These are phyloP conservation scores for Phyllosticta citriasiana DNA, from an alignment of 2,329 filamentous ascomycete species.

Conservation along the genomic window DNA sequence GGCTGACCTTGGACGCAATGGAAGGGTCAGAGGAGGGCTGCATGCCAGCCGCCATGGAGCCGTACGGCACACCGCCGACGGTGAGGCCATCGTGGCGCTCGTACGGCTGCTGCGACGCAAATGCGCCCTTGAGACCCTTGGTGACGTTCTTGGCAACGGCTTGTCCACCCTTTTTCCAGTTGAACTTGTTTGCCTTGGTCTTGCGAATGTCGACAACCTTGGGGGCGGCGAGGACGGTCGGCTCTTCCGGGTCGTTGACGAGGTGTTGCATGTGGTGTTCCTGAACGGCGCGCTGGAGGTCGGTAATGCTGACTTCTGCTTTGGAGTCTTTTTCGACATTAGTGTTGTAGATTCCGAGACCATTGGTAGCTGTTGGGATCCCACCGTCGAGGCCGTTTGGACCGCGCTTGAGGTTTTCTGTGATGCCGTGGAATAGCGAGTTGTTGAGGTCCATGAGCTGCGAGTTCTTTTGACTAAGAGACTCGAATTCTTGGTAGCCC, in stretches of 20 bases:
- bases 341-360: conserved; percentile 50
- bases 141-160: conserved; percentile 88
- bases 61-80: conserved; percentile 39
- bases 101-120: conserved; percentile 55
- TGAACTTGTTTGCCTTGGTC: conserved; percentile 83
- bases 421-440: conserved; percentile 86
- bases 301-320: conserved; percentile 27
- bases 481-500: conserved; percentile 90
- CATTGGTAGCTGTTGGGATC: conserved; percentile 38
- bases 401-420: conserved; percentile 70
- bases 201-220: conserved; percentile 94
- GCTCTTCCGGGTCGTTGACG: conserved; percentile 53
- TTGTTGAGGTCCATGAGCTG: conserved; percentile 91
- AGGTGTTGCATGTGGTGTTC: conserved; percentile 31
- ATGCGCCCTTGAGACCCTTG: conserved; percentile 88
- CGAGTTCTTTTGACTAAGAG: conserved; percentile 85
- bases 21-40: not conserved
- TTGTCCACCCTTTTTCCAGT: conserved; percentile 96
- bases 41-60: conserved; percentile 15
- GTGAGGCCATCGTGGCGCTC: conserved; percentile 36
- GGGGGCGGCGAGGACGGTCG: conserved; percentile 58
- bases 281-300: conserved; percentile 34
- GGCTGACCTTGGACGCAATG: not conserved
- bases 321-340: conserved; percentile 27
- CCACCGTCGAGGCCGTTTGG: conserved; percentile 37